Percentiles rank a stretch among this genome's conserved stretches.
Evolutionary conservation across 2,329 filamentous ascomycete species (phyloP).

Genomic region (Didymella arachidicola): DNA sequence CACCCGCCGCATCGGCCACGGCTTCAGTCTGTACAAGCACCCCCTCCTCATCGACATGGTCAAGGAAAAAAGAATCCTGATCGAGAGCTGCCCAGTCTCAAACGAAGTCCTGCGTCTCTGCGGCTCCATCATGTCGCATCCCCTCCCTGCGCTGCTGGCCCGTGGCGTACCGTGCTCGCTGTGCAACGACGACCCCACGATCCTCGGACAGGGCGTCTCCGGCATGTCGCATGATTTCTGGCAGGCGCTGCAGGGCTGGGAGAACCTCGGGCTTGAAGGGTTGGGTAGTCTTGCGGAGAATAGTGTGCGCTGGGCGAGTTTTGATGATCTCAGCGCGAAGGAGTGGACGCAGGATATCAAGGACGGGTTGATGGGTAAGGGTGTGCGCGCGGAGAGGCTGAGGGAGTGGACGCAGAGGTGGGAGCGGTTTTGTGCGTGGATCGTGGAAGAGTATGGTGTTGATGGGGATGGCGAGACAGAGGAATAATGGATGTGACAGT

Average conservation of each 20-base stretch:
- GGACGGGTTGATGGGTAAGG: conserved; percentile 74
- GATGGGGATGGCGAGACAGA: conserved; percentile 58
- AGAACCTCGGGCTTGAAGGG: conserved; percentile 87
- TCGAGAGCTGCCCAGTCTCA: conserved; percentile 90
- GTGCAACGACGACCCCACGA: conserved; percentile 89
- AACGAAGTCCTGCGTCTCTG: conserved; percentile 87
- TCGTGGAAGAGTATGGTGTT: conserved; percentile 76
- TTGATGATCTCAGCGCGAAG: conserved; percentile 76
- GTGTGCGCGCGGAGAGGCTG: conserved; percentile 74
- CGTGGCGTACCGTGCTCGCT: conserved; percentile 84
- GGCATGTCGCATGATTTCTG: conserved; percentile 94
- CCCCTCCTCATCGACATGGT: conserved; percentile 88
- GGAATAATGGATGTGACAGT: conserved; percentile 31
- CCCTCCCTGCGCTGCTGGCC: conserved; percentile 82
- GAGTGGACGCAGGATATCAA: conserved; percentile 78
- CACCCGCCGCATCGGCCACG: conserved; percentile 88
- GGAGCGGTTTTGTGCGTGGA: conserved; percentile 91
- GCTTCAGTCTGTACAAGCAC: conserved; percentile 88
- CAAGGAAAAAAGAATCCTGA: conserved; percentile 83
- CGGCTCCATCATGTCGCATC: conserved; percentile 77
- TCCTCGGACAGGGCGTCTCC: conserved; percentile 81
- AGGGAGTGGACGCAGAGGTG: conserved; percentile 82
- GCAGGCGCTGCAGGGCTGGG: conserved; percentile 90
- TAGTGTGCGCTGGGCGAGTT: conserved; percentile 87
- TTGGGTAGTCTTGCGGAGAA: conserved; percentile 90